A percentile compares a stretch with the other conserved stretches of the same genome.
Evolutionary conservation across 129 eudicot genomes (phyloP).

Genomic region (Rutidosis leptorrhynchoides): DNA sequence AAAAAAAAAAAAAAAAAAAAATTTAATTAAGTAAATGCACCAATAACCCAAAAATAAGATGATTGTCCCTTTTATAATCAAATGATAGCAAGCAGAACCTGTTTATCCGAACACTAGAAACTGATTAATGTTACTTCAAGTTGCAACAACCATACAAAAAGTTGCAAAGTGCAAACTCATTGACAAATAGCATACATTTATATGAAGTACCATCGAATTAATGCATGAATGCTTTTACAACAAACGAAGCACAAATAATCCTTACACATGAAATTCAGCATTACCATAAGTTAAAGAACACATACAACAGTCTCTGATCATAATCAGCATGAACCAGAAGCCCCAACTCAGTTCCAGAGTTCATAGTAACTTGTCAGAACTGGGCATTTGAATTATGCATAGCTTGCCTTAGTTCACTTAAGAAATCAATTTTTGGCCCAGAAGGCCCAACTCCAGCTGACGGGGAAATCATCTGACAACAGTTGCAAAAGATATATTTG

Average conservation of each 20-base stretch:
- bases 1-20: too few species aligned
- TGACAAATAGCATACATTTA: not conserved
- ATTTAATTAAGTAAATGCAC: not conserved
- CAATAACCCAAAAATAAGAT: not conserved
- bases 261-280: not conserved
- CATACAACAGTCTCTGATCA: conserved; percentile 40
- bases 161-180: not conserved
- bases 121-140: not conserved
- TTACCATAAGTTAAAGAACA: conserved; percentile 28
- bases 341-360: conserved; percentile 19
- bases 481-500: not conserved
- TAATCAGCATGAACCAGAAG: conserved; percentile 20
- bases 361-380: conserved; percentile 36
- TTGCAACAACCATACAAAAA: not conserved
- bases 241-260: conserved; percentile 14
- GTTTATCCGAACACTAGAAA: not conserved
- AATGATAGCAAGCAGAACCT: not conserved
- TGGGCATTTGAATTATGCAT: conserved; percentile 57
- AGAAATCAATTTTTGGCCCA: conserved; percentile 61
- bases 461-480: conserved; percentile 46
- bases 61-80: not conserved
- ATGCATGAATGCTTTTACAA: conserved; percentile 12
- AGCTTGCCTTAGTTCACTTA: conserved; percentile 72
- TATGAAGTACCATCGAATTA: not conserved
- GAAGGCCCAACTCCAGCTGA: conserved; percentile 38